These are phyloP conservation scores for Xylariaceae sp. DNA, from an alignment of 2,329 filamentous ascomycete genomes.

Conservation along the genomic window DNA sequence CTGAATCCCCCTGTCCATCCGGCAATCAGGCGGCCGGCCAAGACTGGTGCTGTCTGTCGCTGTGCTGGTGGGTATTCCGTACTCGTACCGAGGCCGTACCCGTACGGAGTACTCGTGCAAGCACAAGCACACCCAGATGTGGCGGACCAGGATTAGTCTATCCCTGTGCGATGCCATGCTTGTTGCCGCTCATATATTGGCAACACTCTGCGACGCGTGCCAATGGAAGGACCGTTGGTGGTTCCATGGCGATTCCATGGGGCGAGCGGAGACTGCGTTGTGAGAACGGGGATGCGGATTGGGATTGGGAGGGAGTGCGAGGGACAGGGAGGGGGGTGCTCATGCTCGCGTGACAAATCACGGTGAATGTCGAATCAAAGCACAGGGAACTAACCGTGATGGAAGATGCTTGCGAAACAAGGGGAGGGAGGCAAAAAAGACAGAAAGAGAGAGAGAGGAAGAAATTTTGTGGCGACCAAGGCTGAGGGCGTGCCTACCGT, in stretches of 20 bases:
- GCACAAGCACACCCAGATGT: background rate
- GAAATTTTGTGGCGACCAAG: too few species aligned
- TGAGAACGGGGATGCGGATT: too few species aligned
- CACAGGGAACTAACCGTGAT: background rate
- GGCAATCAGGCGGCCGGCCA: background rate
- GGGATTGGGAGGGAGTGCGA: too few species aligned
- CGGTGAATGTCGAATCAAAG: constrained; percentile 2
- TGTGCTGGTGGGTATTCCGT: background rate
- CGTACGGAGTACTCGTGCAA: too few species aligned
- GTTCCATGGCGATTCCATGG: background rate
- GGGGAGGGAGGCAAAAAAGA: background rate
- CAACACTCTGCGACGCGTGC: constrained; percentile 2
- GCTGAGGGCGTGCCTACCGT: too few species aligned
- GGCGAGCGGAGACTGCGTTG: too few species aligned
- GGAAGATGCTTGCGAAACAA: background rate
- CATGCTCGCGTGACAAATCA: background rate
- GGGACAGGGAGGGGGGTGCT: background rate
- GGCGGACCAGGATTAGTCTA: background rate
- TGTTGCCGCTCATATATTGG: background rate
- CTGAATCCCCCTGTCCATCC: background rate
- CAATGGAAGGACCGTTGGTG: background rate
- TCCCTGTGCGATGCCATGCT: constrained; percentile 3
- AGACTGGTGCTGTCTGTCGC: background rate
- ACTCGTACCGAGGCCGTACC: background rate
- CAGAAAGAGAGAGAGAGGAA: too few species aligned